Conservation (phyloP, 2,329 filamentous ascomycete species). For the Cercospora zeina region DNA sequence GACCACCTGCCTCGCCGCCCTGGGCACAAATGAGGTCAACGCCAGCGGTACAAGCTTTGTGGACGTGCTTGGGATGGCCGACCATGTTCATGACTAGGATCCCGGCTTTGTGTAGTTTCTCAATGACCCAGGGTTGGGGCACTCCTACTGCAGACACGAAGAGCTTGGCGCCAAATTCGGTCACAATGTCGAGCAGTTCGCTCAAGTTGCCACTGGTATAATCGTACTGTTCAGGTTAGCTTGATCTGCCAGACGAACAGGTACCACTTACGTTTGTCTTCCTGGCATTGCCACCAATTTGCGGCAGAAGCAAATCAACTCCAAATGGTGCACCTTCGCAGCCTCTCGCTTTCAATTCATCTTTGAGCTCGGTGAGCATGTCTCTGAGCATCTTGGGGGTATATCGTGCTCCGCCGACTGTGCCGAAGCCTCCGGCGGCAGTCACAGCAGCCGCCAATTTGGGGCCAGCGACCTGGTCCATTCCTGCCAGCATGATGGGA, state of each 20-base stretch:
- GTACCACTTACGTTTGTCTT: conserved; percentile 60
- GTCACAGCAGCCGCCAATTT: conserved; percentile 94
- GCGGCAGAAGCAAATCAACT: conserved; percentile 85
- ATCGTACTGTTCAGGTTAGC: conserved; percentile 61
- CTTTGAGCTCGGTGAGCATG: conserved; percentile 90
- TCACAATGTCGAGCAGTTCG: conserved; percentile 84
- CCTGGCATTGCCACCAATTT: conserved; percentile 87
- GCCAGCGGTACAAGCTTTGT: conserved; percentile 86
- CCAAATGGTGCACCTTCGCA: conserved; percentile 76
- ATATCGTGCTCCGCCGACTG: conserved; percentile 91
- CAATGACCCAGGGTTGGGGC: conserved; percentile 80
- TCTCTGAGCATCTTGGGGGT: conserved; percentile 94
- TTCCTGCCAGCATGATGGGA: conserved; percentile 88
- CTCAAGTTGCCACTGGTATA: conserved; percentile 97
- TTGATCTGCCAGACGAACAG: not conserved
- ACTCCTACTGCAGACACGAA: conserved; percentile 96
- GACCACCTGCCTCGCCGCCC: conserved; percentile 88
- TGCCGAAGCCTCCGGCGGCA: conserved; percentile 91
- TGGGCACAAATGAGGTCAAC: conserved; percentile 96
- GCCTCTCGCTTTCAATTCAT: conserved; percentile 64
- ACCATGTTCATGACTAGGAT: conserved; percentile 99
- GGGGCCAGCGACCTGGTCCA: conserved; percentile 96
- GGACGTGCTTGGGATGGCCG: conserved; percentile 95
- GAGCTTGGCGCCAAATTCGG: conserved; percentile 81
- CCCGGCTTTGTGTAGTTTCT: conserved; percentile 80